phyloP scores from a whole-genome alignment of 2,329 filamentous ascomycete species.

The Camptophora hylomeconis region DNA sequence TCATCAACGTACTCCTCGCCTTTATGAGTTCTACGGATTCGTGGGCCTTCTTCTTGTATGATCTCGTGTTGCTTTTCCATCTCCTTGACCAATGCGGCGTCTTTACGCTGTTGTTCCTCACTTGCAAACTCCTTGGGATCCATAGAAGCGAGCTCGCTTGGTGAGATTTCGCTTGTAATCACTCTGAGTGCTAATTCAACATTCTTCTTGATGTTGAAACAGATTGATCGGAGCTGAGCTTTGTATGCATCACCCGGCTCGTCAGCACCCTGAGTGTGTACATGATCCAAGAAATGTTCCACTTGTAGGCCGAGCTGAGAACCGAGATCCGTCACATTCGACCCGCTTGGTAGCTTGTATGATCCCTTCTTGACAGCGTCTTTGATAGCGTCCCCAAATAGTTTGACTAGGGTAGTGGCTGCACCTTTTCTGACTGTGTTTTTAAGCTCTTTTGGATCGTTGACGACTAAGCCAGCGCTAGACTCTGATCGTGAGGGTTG shows the following conservation, averaged over 20 bases:
- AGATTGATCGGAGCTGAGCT: constrained; percentile 58
- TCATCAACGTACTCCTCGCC: constrained; percentile 82
- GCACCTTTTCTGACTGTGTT: constrained; percentile 52
- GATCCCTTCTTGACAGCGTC: constrained; percentile 52
- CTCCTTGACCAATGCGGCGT: constrained; percentile 42
- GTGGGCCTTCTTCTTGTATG: constrained; percentile 55
- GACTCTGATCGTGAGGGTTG: constrained; percentile 21
- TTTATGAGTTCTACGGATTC: constrained; percentile 83
- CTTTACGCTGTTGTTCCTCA: constrained; percentile 63
- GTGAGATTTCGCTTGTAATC: constrained; percentile 56
- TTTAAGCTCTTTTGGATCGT: constrained; percentile 38
- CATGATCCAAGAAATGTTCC: constrained; percentile 53
- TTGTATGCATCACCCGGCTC: constrained; percentile 44
- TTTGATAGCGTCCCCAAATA: constrained; percentile 54
- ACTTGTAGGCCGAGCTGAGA: constrained; percentile 64
- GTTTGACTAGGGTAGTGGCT: constrained; percentile 58
- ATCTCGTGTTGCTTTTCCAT: constrained; percentile 59
- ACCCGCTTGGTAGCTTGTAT: constrained; percentile 49
- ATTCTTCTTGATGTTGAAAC: constrained; percentile 84
- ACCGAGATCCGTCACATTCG: constrained; percentile 50
- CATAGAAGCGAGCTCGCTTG: constrained; percentile 76
- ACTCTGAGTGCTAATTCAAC: constrained; percentile 62
- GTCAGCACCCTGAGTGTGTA: constrained; percentile 36
- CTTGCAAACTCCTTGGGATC: constrained; percentile 80
- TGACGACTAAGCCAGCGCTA: constrained; percentile 21